A percentile compares a stretch with the other conserved stretches of the same genome.
phyloP scores from a whole-genome alignment of 2,329 filamentous ascomycete species.

The Claviceps arundinis region DNA sequence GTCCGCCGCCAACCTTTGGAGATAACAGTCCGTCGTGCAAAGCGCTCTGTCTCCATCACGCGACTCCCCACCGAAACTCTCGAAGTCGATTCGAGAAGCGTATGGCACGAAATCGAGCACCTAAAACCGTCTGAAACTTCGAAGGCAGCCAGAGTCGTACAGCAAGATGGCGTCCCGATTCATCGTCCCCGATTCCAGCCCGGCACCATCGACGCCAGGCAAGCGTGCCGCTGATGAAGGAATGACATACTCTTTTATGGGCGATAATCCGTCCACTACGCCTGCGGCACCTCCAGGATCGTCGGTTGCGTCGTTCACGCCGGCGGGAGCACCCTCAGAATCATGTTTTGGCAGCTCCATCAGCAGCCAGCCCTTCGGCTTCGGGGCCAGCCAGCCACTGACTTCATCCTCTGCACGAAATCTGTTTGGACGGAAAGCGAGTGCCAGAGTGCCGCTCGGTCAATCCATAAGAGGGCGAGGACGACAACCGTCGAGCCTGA shows the following conservation, averaged over 20 bases:
- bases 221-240: slow-evolving; percentile 18
- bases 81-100: neutral
- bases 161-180: slow-evolving; percentile 27
- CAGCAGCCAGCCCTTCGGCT: slow-evolving; percentile 26
- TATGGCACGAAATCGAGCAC: neutral
- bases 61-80: too few relatives aligned
- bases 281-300: slow-evolving; percentile 39
- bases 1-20: neutral
- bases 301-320: slow-evolving; percentile 41
- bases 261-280: slow-evolving; percentile 37
- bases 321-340: slow-evolving; percentile 40
- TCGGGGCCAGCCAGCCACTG: slow-evolving; percentile 20
- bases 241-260: slow-evolving; percentile 25
- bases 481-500: slow-evolving; percentile 38
- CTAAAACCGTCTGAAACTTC: neutral
- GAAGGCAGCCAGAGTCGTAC: neutral
- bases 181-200: slow-evolving; percentile 30
- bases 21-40: neutral
- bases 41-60: neutral
- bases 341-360: slow-evolving; percentile 43
- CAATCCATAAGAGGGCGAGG: slow-evolving; percentile 31
- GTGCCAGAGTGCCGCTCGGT: slow-evolving; percentile 31
- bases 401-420: slow-evolving; percentile 18
- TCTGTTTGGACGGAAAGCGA: slow-evolving; percentile 24
- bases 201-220: slow-evolving; percentile 37